A percentile compares a stretch with the other conserved stretches of the same genome.
Conservation (phyloP, 192 early-diverging fungal species). For the Linnemannia elongata region DNA sequence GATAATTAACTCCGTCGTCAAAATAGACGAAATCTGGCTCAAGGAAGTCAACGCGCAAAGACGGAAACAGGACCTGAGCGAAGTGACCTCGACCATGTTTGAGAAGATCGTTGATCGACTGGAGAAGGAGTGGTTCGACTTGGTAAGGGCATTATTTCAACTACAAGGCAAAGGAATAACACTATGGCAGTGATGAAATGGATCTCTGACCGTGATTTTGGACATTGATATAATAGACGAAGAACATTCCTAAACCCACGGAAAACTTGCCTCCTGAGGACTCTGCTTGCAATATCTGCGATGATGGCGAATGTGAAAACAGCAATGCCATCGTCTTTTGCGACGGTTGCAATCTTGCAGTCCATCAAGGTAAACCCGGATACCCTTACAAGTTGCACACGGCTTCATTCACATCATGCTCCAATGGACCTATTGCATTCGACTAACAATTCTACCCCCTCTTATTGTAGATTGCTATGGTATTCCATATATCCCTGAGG, state of each 20-base stretch:
- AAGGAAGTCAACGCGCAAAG: slow-evolving; percentile 76
- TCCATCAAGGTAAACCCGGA: slow-evolving; percentile 86
- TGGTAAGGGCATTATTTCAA: slow-evolving; percentile 64
- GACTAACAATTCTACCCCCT: not conserved
- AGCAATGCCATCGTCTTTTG: slow-evolving; percentile 99
- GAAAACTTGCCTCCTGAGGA: slow-evolving; percentile 81
- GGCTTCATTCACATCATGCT: not conserved
- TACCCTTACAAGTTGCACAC: not conserved
- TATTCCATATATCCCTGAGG: slow-evolving; percentile 98
- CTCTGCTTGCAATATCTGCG: slow-evolving; percentile 93
- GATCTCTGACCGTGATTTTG: not conserved
- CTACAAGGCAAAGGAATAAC: not conserved
- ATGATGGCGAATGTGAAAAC: slow-evolving; percentile 99
- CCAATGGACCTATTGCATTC: not conserved
- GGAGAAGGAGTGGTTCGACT: slow-evolving; percentile 98
- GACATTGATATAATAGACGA: slow-evolving; percentile 63
- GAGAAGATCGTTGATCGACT: slow-evolving; percentile 90
- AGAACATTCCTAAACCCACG: slow-evolving; percentile 81
- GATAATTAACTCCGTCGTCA: not conserved
- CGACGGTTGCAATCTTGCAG: slow-evolving; percentile 98
- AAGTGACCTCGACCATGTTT: slow-evolving; percentile 74
- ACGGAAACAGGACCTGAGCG: slow-evolving; percentile 62
- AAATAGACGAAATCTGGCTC: slow-evolving; percentile 84
- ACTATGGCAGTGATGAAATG: not conserved
- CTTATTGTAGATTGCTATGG: slow-evolving; percentile 92